phyloP scores from a whole-genome alignment of 2,329 filamentous ascomycete species.

The Scortechinia acanthostroma region DNA sequence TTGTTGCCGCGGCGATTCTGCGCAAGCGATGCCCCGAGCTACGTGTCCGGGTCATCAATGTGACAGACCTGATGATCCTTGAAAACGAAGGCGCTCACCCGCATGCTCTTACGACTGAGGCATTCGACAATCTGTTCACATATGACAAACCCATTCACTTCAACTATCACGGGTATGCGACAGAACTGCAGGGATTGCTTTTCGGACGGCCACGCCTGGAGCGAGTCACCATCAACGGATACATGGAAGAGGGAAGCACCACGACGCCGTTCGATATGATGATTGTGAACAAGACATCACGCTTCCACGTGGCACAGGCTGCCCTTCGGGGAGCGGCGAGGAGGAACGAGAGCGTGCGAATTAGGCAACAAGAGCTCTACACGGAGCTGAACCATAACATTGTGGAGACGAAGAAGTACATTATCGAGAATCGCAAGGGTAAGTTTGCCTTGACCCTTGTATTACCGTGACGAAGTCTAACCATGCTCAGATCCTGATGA shows the following conservation, averaged over 20 bases:
- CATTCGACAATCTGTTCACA: conserved; percentile 50
- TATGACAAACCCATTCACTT: conserved; percentile 45
- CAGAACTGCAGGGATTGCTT: conserved; percentile 51
- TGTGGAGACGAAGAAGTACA: conserved; percentile 40
- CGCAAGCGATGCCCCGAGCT: conserved; percentile 38
- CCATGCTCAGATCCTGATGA: conserved; percentile 34
- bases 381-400: conserved; percentile 38
- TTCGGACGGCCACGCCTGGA: conserved; percentile 45
- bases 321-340: conserved; percentile 39
- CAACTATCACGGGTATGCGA: conserved; percentile 62
- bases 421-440: conserved; percentile 42
- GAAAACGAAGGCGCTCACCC: conserved; percentile 45
- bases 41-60: conserved; percentile 54
- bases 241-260: conserved; percentile 59
- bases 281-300: conserved; percentile 50
- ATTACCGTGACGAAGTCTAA: background rate
- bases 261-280: conserved; percentile 68
- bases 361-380: conserved; percentile 32
- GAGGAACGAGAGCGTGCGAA: conserved; percentile 35
- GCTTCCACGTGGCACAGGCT: conserved; percentile 48
- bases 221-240: conserved; percentile 47
- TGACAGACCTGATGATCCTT: conserved; percentile 60
- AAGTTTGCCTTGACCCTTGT: conserved; percentile 10
- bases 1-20: conserved; percentile 50
- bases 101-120: conserved; percentile 41